A percentile compares a stretch with the other conserved stretches of the same genome.
These are phyloP conservation scores for Rhizopogon vulgaris DNA, from an alignment of 768 basidiomycete species.

Conservation along the genomic window DNA sequence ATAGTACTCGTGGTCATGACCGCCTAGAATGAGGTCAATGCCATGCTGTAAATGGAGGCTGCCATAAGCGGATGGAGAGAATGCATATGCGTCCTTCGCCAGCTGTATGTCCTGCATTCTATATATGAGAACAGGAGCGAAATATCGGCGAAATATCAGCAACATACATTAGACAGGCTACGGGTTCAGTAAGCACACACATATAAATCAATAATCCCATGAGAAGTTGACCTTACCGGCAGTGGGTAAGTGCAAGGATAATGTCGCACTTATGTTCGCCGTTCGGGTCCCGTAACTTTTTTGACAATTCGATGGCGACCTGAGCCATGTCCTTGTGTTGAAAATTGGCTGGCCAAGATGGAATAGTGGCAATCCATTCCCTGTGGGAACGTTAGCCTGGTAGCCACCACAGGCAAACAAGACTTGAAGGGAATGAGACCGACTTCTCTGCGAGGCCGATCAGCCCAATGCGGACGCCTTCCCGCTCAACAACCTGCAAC, in stretches of 20 bases:
- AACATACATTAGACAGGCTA: conserved; percentile 26
- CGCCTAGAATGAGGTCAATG: conserved; percentile 78
- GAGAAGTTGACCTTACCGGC: conserved; percentile 39
- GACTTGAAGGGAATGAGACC: conserved; percentile 5
- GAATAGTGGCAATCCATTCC: conserved; percentile 84
- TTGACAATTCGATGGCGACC: conserved; percentile 67
- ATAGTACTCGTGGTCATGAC: conserved; percentile 86
- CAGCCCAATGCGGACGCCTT: conserved; percentile 67
- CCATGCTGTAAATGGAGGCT: conserved; percentile 50
- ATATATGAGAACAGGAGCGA: not conserved
- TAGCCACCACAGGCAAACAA: no score
- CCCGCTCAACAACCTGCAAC: conserved; percentile 62
- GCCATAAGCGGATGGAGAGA: conserved; percentile 40
- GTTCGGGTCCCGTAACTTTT: conserved; percentile 60
- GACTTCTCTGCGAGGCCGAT: conserved; percentile 88
- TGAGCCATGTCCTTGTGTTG: conserved; percentile 70
- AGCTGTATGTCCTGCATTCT: conserved; percentile 56
- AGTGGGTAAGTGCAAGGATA: conserved; percentile 82
- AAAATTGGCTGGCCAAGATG: conserved; percentile 82
- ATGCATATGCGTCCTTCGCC: conserved; percentile 59
- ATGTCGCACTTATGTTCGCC: conserved; percentile 72
- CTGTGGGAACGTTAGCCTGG: conserved; percentile 29
- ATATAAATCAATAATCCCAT: not conserved
- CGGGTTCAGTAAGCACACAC: conserved; percentile 3
- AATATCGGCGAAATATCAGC: not conserved